Evolutionary conservation across 768 basidiomycete species (phyloP).

Genomic region (Naganishia randhawae): DNA sequence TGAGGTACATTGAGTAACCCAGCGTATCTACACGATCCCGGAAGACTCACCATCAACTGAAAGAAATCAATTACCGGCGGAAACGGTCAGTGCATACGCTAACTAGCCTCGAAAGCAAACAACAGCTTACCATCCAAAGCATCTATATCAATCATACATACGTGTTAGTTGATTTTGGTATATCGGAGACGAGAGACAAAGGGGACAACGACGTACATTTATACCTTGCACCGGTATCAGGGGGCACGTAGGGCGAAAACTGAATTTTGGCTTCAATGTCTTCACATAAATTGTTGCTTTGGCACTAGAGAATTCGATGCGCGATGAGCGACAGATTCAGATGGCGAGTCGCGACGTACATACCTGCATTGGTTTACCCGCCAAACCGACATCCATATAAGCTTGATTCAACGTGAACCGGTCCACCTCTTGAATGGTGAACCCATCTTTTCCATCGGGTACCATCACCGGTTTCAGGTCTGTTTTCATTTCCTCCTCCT

Average conservation of each 20-base stretch:
- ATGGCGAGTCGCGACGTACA: conserved; percentile 11
- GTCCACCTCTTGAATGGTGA: conserved; percentile 34
- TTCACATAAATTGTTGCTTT: conserved; percentile 53
- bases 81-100: background rate
- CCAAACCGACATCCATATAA: conserved; percentile 63
- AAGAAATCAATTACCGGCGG: too few species aligned
- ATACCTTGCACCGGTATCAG: conserved; percentile 58
- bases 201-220: conserved; percentile 54
- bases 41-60: conserved; percentile 6
- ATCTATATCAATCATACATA: background rate
- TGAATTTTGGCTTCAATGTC: conserved; percentile 56
- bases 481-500: conserved; percentile 48
- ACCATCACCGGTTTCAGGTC: conserved; percentile 45
- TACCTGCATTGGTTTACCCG: conserved; percentile 53
- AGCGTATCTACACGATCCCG: too few species aligned
- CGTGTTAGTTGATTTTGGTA: background rate
- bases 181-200: background rate
- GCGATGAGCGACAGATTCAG: background rate
- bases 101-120: too few species aligned
- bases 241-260: conserved; percentile 55
- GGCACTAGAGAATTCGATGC: conserved; percentile 47
- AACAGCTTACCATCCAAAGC: conserved; percentile 5
- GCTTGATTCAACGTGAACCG: conserved; percentile 55
- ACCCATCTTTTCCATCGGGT: conserved; percentile 44
- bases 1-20: too few species aligned